Evolutionary conservation across 352 stramenopile species (phyloP).

Genomic region (Globisporangium radiosum): DNA sequence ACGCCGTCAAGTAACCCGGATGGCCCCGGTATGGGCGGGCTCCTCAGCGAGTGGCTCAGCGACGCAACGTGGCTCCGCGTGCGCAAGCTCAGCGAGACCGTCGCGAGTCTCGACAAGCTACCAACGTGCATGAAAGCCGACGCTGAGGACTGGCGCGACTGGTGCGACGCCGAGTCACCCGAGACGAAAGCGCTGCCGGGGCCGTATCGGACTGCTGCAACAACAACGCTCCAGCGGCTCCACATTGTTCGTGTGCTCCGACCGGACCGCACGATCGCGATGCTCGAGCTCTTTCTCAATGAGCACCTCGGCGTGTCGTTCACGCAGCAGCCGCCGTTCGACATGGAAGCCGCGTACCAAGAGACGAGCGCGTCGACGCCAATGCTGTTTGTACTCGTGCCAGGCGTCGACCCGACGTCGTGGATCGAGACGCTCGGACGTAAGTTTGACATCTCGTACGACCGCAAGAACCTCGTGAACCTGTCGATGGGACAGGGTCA

Average conservation of each 20-base stretch:
- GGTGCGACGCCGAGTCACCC: slow-evolving; percentile 90
- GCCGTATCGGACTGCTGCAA: slow-evolving; percentile 43
- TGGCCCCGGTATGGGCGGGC: slow-evolving; percentile 65
- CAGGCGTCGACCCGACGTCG: slow-evolving; percentile 83
- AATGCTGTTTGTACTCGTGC: slow-evolving; percentile 91
- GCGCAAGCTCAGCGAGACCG: slow-evolving; percentile 84
- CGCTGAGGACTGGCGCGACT: slow-evolving; percentile 93
- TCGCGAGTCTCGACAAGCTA: slow-evolving; percentile 87
- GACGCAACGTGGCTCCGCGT: slow-evolving; percentile 86
- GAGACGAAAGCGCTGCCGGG: slow-evolving; percentile 89
- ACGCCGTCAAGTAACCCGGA: slow-evolving; percentile 26
- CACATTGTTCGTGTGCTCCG: slow-evolving; percentile 78
- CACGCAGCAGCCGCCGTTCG: slow-evolving; percentile 84
- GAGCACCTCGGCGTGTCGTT: slow-evolving; percentile 49
- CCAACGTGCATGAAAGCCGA: slow-evolving; percentile 93
- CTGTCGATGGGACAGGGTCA: slow-evolving; percentile 90
- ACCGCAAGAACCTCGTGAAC: slow-evolving; percentile 68
- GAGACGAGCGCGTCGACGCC: slow-evolving; percentile 87
- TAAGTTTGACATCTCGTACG: slow-evolving; percentile 79
- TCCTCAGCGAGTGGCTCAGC: slow-evolving; percentile 90
- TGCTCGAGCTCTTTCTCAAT: slow-evolving; percentile 56
- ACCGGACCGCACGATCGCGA: slow-evolving; percentile 76
- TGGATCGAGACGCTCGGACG: slow-evolving; percentile 80
- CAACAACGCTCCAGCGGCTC: slow-evolving; percentile 54
- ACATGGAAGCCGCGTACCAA: slow-evolving; percentile 81